Percentiles rank a stretch among this genome's conserved stretches.
phyloP scores from a whole-genome alignment of 2,329 filamentous ascomycete species.

The Microdochium nivale region DNA sequence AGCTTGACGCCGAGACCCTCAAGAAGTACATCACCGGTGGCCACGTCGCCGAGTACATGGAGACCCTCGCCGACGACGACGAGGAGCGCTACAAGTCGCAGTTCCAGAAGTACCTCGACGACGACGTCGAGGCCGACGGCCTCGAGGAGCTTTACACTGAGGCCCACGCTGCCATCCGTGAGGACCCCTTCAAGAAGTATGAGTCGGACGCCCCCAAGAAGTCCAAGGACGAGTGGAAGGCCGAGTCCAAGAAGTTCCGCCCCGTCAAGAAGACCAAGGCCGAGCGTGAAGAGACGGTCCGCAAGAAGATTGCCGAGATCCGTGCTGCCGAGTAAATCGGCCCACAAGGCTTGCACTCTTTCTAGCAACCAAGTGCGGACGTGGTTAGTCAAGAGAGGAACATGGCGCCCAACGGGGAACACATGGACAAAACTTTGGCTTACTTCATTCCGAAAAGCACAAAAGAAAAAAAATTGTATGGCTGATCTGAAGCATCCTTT shows the following conservation, averaged over 20 bases:
- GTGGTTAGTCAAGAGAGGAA: not conserved
- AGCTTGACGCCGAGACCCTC: conserved; percentile 93
- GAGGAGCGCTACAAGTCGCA: conserved; percentile 99
- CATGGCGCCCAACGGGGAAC: not conserved
- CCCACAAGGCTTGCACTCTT: not conserved
- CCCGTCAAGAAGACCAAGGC: conserved; percentile 70
- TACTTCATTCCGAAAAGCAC: not conserved
- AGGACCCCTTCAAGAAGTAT: conserved; percentile 95
- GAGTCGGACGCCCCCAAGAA: conserved; percentile 73
- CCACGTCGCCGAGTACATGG: conserved; percentile 99
- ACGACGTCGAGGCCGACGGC: conserved; percentile 91
- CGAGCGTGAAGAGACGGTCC: conserved; percentile 74
- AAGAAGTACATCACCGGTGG: conserved; percentile 99
- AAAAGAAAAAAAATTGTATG: not conserved
- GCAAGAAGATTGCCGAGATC: conserved; percentile 86
- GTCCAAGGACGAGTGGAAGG: conserved; percentile 95
- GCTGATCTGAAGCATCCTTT: not conserved
- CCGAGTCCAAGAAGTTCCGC: conserved; percentile 86
- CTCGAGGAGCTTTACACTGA: conserved; percentile 95
- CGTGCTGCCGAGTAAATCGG: conserved; percentile 40
- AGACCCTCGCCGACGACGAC: conserved; percentile 97
- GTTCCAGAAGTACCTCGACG: conserved; percentile 96
- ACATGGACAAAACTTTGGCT: not conserved
- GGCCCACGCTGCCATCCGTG: conserved; percentile 93
- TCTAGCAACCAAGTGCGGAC: not conserved